Evolutionary conservation across 352 stramenopile species (phyloP).

Genomic region (Globisporangium barbulae): DNA sequence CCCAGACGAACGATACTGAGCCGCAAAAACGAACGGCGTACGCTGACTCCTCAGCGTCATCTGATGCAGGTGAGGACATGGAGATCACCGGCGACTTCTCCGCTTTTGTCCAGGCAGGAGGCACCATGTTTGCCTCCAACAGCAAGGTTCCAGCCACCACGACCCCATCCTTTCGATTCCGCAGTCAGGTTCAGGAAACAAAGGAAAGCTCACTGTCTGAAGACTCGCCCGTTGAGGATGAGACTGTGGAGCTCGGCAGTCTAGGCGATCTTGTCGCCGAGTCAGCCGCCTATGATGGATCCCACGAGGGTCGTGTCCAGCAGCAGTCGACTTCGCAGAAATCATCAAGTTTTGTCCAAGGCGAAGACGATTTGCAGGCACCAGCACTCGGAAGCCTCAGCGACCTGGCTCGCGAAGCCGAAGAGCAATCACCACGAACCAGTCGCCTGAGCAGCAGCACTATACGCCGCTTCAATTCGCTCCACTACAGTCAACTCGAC

Average conservation of each 20-base stretch:
- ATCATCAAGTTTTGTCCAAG: slow-evolving; percentile 5
- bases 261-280: slow-evolving; percentile 59
- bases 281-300: slow-evolving; percentile 40
- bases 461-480: slow-evolving; percentile 14
- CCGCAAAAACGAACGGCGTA: slow-evolving; percentile 40
- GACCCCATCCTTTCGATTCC: slow-evolving; percentile 15
- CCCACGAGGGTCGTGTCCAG: slow-evolving; percentile 15
- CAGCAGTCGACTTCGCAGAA: slow-evolving; percentile 15
- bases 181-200: slow-evolving; percentile 10
- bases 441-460: slow-evolving; percentile 8
- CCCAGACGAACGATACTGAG: slow-evolving; percentile 6
- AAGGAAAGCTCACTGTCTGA: slow-evolving; percentile 23
- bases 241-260: slow-evolving; percentile 61
- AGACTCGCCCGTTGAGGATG: slow-evolving; percentile 28
- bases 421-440: slow-evolving; percentile 12
- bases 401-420: slow-evolving; percentile 23
- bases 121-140: slow-evolving; percentile 12
- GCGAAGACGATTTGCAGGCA: slow-evolving; percentile 22
- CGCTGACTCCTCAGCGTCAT: slow-evolving; percentile 75
- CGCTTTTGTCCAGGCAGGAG: slow-evolving; percentile 28
- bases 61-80: slow-evolving; percentile 81
- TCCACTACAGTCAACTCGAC: slow-evolving; percentile 21
- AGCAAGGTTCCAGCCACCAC: slow-evolving; percentile 5
- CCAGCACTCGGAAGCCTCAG: slow-evolving; percentile 18
- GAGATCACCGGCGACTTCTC: slow-evolving; percentile 83